A percentile compares a stretch with the other conserved stretches of the same genome.
Conservation (phyloP, 495 filamentous ascomycete genomes). For the Tetracladium marchalianum region DNA sequence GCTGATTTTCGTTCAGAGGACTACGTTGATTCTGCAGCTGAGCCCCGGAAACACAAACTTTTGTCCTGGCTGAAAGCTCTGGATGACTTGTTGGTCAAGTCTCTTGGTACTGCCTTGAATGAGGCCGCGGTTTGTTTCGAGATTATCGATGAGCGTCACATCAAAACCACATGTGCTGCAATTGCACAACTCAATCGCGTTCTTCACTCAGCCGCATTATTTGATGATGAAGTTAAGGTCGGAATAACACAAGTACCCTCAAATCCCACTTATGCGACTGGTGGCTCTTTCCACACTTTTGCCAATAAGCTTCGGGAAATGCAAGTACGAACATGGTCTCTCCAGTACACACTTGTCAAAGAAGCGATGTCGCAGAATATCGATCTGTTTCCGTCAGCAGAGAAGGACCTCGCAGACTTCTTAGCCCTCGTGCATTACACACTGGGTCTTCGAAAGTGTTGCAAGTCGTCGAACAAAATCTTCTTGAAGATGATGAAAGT, state of each 20-base stretch:
- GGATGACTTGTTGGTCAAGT: constrained; percentile 61
- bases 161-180: constrained; percentile 58
- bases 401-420: constrained; percentile 63
- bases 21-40: constrained; percentile 47
- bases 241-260: constrained; percentile 47
- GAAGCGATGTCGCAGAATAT: constrained; percentile 61
- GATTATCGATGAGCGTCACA: constrained; percentile 68
- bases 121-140: constrained; percentile 62
- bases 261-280: constrained; percentile 28
- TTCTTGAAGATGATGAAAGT: constrained; percentile 84
- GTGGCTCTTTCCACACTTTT: constrained; percentile 30
- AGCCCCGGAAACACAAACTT: constrained; percentile 55
- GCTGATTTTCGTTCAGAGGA: constrained; percentile 55
- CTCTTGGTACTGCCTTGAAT: constrained; percentile 53
- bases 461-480: constrained; percentile 71
- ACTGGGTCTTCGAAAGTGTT: constrained; percentile 76
- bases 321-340: constrained; percentile 78
- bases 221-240: constrained; percentile 71
- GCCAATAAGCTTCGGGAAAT: constrained; percentile 74
- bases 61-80: constrained; percentile 68
- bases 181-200: constrained; percentile 57
- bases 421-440: constrained; percentile 73
- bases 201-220: constrained; percentile 66
- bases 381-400: constrained; percentile 47
- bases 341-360: constrained; percentile 64